Evolutionary conservation across 2,329 filamentous ascomycete genomes (phyloP).

Genomic region (Nectriaceae sp.): DNA sequence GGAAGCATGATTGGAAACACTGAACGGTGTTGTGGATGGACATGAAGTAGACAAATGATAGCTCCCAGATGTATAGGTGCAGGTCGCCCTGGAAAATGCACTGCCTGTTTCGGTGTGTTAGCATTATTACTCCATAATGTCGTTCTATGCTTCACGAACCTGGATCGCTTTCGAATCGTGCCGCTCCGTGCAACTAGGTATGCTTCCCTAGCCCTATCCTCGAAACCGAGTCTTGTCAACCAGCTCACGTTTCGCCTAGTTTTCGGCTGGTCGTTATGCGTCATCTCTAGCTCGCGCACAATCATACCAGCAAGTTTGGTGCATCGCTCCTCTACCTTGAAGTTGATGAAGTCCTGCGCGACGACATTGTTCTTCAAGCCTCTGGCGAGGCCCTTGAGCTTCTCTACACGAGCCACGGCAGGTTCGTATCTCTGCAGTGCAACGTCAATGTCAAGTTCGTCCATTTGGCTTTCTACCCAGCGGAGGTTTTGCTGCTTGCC

Average conservation of each 20-base stretch:
- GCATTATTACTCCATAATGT: background rate
- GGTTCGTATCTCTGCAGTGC: constrained; percentile 86
- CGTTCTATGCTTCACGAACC: constrained; percentile 50
- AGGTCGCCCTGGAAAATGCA: constrained; percentile 95
- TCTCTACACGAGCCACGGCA: constrained; percentile 82
- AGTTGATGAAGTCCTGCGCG: constrained; percentile 88
- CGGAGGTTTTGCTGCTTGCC: constrained; percentile 95
- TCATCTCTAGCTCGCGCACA: constrained; percentile 74
- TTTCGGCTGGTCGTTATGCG: constrained; percentile 73
- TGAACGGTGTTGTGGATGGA: constrained; percentile 91
- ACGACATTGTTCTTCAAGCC: constrained; percentile 82
- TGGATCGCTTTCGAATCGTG: constrained; percentile 77
- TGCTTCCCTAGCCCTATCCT: constrained; percentile 83
- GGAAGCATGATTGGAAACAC: constrained; percentile 86
- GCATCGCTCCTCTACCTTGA: constrained; percentile 86
- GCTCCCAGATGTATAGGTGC: constrained; percentile 89
- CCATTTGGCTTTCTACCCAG: constrained; percentile 94
- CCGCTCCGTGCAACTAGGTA: constrained; percentile 80
- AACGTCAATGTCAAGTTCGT: constrained; percentile 94
- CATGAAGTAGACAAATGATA: constrained; percentile 94
- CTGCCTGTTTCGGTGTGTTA: constrained; percentile 58
- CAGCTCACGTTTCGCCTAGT: constrained; percentile 82
- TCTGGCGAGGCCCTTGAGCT: constrained; percentile 76
- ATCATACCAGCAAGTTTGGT: constrained; percentile 75
- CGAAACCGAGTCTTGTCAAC: constrained; percentile 84